Percentiles rank a stretch among this genome's conserved stretches.
These are phyloP conservation scores for Debaryomyces nepalensis DNA, from an alignment of 1,139 yeast genomes.

Conservation along the genomic window DNA sequence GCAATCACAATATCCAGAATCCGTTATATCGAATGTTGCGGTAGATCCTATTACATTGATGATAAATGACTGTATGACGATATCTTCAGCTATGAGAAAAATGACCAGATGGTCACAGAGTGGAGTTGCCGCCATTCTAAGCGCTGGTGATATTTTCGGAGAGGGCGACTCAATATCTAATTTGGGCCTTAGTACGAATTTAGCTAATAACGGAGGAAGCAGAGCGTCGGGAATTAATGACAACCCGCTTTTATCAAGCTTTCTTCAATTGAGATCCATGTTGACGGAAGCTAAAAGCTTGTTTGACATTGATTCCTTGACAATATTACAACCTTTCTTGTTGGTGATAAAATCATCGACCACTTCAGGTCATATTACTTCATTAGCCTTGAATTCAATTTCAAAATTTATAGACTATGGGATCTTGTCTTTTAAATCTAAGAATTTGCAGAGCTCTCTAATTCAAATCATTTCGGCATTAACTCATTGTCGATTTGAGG, in stretches of 20 bases:
- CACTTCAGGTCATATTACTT: slow-evolving; percentile 85
- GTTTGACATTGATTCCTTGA: slow-evolving; percentile 66
- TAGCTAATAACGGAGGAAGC: slow-evolving; percentile 21
- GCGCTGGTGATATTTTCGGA: slow-evolving; percentile 55
- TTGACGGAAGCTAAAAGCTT: slow-evolving; percentile 60
- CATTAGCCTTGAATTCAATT: slow-evolving; percentile 77
- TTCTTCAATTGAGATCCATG: slow-evolving; percentile 76
- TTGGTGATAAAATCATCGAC: slow-evolving; percentile 84
- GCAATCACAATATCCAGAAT: not conserved
- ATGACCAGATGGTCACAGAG: slow-evolving; percentile 79
- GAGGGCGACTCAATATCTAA: slow-evolving; percentile 41
- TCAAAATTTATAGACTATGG: slow-evolving; percentile 72
- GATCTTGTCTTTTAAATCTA: slow-evolving; percentile 48
- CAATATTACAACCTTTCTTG: slow-evolving; percentile 83
- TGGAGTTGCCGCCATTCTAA: slow-evolving; percentile 87
- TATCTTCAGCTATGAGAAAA: slow-evolving; percentile 91
- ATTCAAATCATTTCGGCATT: slow-evolving; percentile 73
- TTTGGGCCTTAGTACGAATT: slow-evolving; percentile 29
- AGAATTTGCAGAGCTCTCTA: slow-evolving; percentile 54
- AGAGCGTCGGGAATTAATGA: slow-evolving; percentile 33
- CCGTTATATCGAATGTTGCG: slow-evolving; percentile 28
- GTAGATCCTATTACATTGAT: slow-evolving; percentile 84
- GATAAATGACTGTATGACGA: slow-evolving; percentile 84
- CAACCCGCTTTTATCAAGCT: slow-evolving; percentile 77
- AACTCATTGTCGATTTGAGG: slow-evolving; percentile 95